Base-by-base conservation (phyloP, 768 basidiomycete genomes). In the Asterophora parasitica region DNA sequence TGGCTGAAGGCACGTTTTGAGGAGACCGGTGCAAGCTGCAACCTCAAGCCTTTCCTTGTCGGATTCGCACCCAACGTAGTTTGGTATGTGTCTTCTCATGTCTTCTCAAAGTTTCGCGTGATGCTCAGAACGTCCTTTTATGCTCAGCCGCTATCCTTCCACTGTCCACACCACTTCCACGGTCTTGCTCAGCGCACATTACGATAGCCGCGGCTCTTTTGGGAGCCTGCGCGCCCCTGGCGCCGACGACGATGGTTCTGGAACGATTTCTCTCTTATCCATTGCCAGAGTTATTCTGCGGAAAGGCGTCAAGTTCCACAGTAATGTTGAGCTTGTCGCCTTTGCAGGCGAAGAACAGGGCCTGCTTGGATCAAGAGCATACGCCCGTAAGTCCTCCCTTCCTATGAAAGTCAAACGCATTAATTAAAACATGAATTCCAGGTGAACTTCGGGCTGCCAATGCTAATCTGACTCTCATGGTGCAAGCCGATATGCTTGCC, bases 331-430 rank as follows among this genome's bases (percentile, higher is more conserved):
- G 56, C 73, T 96, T 7, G 82, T 80, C 33, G 81, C 83, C 41
- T 95, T 95, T 56, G 86, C 91, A 1, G 93, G 92, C 4, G 93
- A 96, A 61, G 93, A 96, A 57, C 93, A 96, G 60, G 93, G 93
- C 4, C 66, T 93, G 12, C 62, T 80, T 11, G 93, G 93, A 23
- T 89, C 85, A 16, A 77, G 66, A 52, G 81, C 82, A 6, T 94
- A 93, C 62, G 84, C 92, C 11, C 70, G 90, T 90, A 61, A 61
- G 86, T 72, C n/a, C 6, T 20, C n/a, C 28, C n/a, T 27, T n/a
- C 11, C 42, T 2, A 17, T n/a, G 19, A 15, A 20, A 10, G 13
- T 20, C n/a, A 10, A 27, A 34, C 2, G 11, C 20, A 12, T 12
- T 47, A 16, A 12, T 12, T 47, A 16, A 15, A 20, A 26, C 49